Evolutionary conservation across 331 rosid genomes (phyloP).

Genomic region (Quercus lobata): DNA sequence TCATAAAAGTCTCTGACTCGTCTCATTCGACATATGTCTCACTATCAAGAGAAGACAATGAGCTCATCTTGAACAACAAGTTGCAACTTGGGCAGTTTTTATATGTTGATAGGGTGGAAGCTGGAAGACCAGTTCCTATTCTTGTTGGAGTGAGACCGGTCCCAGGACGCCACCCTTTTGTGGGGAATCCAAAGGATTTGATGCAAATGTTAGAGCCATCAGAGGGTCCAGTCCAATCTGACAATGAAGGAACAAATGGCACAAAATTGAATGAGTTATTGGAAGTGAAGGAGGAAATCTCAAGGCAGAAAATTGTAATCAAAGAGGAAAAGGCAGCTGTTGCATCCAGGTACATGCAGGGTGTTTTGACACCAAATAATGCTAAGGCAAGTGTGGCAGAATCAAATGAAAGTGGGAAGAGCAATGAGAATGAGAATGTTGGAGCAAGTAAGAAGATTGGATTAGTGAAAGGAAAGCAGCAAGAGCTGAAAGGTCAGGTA

Average conservation of each 20-base stretch:
- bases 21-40: slow-evolving; percentile 87
- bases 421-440: slow-evolving; percentile 51
- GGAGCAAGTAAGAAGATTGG: slow-evolving; percentile 41
- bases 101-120: slow-evolving; percentile 62
- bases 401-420: slow-evolving; percentile 38
- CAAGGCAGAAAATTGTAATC: slow-evolving; percentile 60
- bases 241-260: slow-evolving; percentile 23
- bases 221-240: slow-evolving; percentile 28
- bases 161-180: slow-evolving; percentile 77
- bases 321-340: slow-evolving; percentile 77
- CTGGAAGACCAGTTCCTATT: slow-evolving; percentile 74
- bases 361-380: slow-evolving; percentile 42
- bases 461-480: slow-evolving; percentile 55
- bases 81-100: slow-evolving; percentile 94
- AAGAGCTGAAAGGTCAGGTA: slow-evolving; percentile 82
- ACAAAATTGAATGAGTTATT: slow-evolving; percentile 27
- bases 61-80: slow-evolving; percentile 76
- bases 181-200: slow-evolving; percentile 86
- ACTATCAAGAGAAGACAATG: slow-evolving; percentile 74
- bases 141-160: slow-evolving; percentile 72
- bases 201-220: slow-evolving; percentile 87
- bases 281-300: slow-evolving; percentile 49
- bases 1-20: slow-evolving; percentile 83
- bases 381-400: slow-evolving; percentile 39
- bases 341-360: slow-evolving; percentile 90